Conservation (phyloP, 73 alveolate species). For the Tetrahymena elliotti region DNA sequence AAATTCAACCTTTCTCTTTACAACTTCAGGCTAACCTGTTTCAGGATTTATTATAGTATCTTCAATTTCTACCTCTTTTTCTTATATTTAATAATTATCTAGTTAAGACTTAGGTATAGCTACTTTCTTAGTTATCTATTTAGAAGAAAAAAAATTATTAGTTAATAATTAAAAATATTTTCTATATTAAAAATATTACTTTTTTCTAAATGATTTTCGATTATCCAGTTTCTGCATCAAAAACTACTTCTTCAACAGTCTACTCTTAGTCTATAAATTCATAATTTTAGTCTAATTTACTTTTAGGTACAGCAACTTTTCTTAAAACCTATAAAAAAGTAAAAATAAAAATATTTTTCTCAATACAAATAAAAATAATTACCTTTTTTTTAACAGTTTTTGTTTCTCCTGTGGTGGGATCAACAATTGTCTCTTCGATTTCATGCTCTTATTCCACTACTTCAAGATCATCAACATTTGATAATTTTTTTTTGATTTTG, state of each 20-base stretch:
- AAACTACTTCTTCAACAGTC: not conserved
- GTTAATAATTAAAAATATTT: too few relatives aligned
- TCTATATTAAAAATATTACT: too few relatives aligned
- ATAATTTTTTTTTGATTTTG: not conserved
- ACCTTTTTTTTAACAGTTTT: not conserved
- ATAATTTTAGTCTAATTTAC: not conserved
- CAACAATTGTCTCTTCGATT: not conserved
- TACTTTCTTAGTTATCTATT: not conserved
- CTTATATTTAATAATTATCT: not conserved
- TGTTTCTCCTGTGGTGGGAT: not conserved
- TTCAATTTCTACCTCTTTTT: not conserved
- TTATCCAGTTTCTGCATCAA: not conserved
- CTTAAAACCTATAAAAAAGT: not conserved
- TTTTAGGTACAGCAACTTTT: not conserved
- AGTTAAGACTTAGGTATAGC: not conserved
- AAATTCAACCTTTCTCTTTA: not conserved
- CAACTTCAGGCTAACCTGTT: not conserved
- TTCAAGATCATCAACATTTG: not conserved
- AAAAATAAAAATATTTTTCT: not conserved
- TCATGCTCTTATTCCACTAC: not conserved
- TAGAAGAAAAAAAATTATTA: too few relatives aligned
- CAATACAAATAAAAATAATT: not conserved
- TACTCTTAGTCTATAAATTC: not conserved
- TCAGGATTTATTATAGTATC: not conserved
- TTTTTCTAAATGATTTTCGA: not conserved